Evolutionary conservation across 176 grass and related monocot genomes (phyloP).

Genomic region (Carex cristatella): DNA sequence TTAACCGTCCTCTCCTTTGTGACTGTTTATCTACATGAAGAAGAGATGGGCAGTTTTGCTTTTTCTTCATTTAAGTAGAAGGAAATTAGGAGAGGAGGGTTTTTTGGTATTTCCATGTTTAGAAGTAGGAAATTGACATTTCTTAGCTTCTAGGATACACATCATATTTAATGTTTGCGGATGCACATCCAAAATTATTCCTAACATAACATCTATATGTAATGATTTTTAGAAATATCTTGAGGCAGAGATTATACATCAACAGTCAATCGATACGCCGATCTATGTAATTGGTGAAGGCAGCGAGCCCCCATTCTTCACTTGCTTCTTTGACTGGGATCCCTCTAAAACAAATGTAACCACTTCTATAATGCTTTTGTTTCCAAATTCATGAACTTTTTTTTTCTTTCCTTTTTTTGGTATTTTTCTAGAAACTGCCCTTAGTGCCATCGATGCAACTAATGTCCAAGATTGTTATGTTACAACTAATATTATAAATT

Average conservation of each 20-base stretch:
- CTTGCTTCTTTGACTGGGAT: conserved; percentile 76
- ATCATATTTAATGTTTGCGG: background rate
- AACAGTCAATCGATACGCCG: conserved; percentile 35
- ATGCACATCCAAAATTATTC: background rate
- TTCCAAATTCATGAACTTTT: background rate
- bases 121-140: background rate
- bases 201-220: background rate
- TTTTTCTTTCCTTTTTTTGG: background rate
- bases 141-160: background rate
- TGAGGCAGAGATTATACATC: conserved; percentile 24
- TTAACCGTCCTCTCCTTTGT: background rate
- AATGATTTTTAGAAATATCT: conserved; percentile 64
- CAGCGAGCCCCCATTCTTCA: conserved; percentile 73
- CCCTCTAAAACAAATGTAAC: conserved; percentile 40
- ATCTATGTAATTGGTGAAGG: conserved; percentile 68
- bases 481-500: background rate
- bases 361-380: conserved; percentile 2
- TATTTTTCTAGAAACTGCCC: background rate
- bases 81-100: background rate
- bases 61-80: background rate
- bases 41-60: background rate
- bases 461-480: background rate
- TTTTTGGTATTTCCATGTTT: background rate
- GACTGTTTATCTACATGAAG: background rate
- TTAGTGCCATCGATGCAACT: background rate